Base-by-base conservation (phyloP, 352 stramenopile species). In the Blastocystis sp. region DNA sequence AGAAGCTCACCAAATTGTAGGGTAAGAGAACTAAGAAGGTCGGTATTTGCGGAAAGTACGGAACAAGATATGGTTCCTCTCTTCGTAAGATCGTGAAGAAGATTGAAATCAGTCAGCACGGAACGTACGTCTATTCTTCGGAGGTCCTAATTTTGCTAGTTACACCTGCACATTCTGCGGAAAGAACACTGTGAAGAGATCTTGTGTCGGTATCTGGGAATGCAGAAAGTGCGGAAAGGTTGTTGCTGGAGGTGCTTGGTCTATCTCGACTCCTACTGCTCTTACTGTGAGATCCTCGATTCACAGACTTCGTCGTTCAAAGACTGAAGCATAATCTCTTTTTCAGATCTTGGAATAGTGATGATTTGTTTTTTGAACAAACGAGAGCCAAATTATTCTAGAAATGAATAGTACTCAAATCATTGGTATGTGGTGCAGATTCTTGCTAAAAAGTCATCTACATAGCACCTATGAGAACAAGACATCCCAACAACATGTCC, bases 1-100 rank as follows among this genome's bases (percentile, higher is more conserved):
- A 24, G 43, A 34, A 34, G 8, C 47, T 85, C 30, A 85, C 73
- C 5, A 45, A 39, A 41, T 30, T 66, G 68, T 91, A 94, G 97
- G 97, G 97, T 94, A 99, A 98, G 94, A 96, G 97, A 92, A 99
- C 98, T 90, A 98, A 99, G 93, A 99, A 99, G 94, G 98, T 99
- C 92, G 98, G 98, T 91, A 99, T 99, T 95, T 98, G 95, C 92
- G 98, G 98, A 93, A 99, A 99, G 95, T 99, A 99, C 93, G 98
- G 98, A 92, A 98, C 96, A 90, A 95, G 98, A 90, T 99, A 99
- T 93, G 98, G 98, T 94, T 97, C 97, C 81, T 99, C 97, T 91
- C 96, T 99, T 90, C 96, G 98, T 95, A 99, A 99, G 94, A 95
- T 99, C 90, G 96, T 99, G 82, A 98, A 98, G 93, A 99, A 99